phyloP scores from a whole-genome alignment of 1,284 basidiomycete species.

The Apiotrichum gamsii region DNA sequence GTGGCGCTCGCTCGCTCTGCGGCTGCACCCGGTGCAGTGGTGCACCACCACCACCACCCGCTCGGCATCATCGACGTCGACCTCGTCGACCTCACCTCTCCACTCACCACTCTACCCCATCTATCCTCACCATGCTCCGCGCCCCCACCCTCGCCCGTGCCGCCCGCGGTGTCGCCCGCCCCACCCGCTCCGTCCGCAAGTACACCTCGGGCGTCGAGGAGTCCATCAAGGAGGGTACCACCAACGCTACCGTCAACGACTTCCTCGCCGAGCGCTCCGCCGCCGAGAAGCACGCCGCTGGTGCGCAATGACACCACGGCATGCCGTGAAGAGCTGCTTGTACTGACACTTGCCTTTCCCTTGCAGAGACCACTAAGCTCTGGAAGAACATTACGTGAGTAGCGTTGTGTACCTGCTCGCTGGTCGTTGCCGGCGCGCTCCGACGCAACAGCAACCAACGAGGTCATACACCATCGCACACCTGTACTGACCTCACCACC shows the following conservation, averaged over 20 bases:
- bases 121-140: slow-evolving; percentile 18
- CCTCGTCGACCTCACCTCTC: not conserved
- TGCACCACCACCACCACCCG: too few species aligned
- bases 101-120: slow-evolving; percentile 9
- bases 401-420: too few species aligned
- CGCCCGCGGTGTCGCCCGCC: slow-evolving; percentile 14
- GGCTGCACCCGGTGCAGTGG: not conserved
- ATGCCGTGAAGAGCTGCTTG: too few species aligned
- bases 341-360: not conserved
- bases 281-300: slow-evolving; percentile 37
- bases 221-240: too few species aligned
- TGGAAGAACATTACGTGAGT: slow-evolving; percentile 40
- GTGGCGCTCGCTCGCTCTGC: not conserved
- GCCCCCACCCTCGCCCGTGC: slow-evolving; percentile 16
- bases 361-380: slow-evolving; percentile 42
- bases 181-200: slow-evolving; percentile 20
- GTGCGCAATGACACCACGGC: slow-evolving; percentile 20
- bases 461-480: slow-evolving; percentile 1
- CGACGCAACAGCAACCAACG: not conserved
- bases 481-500: not conserved
- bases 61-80: too few species aligned
- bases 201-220: slow-evolving; percentile 6
- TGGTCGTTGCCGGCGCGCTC: not conserved
- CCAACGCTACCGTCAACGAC: slow-evolving; percentile 26
- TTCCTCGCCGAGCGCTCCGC: slow-evolving; percentile 34